phyloP scores from a whole-genome alignment of 208 protist genomes.

The Wallacemonas sp. region DNA sequence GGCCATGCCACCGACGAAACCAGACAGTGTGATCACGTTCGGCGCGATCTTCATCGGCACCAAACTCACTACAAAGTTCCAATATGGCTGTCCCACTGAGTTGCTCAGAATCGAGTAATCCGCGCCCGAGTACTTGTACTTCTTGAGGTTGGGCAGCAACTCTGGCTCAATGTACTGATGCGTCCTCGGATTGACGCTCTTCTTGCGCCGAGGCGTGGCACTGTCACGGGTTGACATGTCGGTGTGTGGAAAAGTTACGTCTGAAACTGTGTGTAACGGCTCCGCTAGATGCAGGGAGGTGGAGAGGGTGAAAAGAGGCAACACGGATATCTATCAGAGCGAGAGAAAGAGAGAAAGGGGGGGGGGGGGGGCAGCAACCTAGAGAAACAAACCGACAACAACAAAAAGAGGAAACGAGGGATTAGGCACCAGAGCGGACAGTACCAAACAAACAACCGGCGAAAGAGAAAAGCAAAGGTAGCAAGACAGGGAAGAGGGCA shows the following conservation, averaged over 20 bases:
- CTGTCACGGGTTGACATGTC: constrained; percentile 6
- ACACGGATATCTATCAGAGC: background rate
- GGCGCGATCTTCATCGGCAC: constrained; percentile 89
- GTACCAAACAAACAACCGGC: too few species aligned
- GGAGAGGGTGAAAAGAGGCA: background rate
- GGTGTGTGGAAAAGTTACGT: background rate
- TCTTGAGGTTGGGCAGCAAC: constrained; percentile 70
- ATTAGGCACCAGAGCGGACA: too few species aligned
- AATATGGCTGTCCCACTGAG: constrained; percentile 83
- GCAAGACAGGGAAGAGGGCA: too few species aligned
- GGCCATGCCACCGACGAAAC: constrained; percentile 78
- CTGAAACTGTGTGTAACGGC: too few species aligned
- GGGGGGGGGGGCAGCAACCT: too few species aligned
- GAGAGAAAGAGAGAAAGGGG: background rate
- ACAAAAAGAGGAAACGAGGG: too few species aligned
- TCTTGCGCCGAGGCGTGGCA: background rate
- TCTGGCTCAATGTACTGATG: constrained; percentile 68
- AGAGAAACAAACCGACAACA: too few species aligned
- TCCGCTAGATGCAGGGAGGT: too few species aligned
- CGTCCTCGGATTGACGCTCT: constrained; percentile 40
- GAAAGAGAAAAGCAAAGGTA: too few species aligned
- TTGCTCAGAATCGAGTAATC: constrained; percentile 74
- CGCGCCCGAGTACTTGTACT: constrained; percentile 79
- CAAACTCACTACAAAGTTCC: constrained; percentile 83
- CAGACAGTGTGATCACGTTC: constrained; percentile 86